Evolutionary conservation across 2,329 filamentous ascomycete species (phyloP), one percentile per base, ranked within the genome.

Genomic region (Hypoxylon sp.): DNA sequence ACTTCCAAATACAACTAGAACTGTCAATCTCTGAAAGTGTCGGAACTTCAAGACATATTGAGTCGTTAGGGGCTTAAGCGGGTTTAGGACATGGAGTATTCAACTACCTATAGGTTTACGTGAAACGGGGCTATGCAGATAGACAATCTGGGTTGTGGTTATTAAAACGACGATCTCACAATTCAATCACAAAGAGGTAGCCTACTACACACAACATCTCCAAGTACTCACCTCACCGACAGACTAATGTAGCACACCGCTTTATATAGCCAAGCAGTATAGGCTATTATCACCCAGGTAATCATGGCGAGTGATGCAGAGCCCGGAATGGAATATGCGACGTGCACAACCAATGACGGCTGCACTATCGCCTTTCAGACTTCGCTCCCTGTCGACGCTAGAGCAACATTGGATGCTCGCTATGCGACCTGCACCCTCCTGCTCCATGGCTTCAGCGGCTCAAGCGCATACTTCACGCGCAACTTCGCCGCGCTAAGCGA

Each of bases 391-490:
- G 24, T 68, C 21, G 52, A 42, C 10, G 32, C 29, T 7, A 46
- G 52, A 39, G 55, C 55, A 1, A 24, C 21, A n/a, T 6, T 27
- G 58, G 47, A 71, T 46, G 60, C 68, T 31, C 65, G 69, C 27
- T 68, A 72, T 64, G 44, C 52, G 59, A 68, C 53, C 19, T 77
- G 77, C 70, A 73, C 81, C 60, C 68, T 82, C 39, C 76, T 82
- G 39, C 72, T 82, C 50, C 80, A 82, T 69, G 80, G 80, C 66
- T 82, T 82, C 74, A 80, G 78, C 70, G 80, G 80, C 13, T 80
- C 77, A n/a, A 79, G 78, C 17, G 75, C 72, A 35, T 82, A 82
- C 70, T 82, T 82, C 72, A 65, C 68, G 37, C 78, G 76, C 68
- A 82, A 82, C 73, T 72, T 72, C 64, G 55, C 57, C 11, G 62